Conservation (phyloP, 169 alveolate species). For the Plasmodium falciparum region DNA sequence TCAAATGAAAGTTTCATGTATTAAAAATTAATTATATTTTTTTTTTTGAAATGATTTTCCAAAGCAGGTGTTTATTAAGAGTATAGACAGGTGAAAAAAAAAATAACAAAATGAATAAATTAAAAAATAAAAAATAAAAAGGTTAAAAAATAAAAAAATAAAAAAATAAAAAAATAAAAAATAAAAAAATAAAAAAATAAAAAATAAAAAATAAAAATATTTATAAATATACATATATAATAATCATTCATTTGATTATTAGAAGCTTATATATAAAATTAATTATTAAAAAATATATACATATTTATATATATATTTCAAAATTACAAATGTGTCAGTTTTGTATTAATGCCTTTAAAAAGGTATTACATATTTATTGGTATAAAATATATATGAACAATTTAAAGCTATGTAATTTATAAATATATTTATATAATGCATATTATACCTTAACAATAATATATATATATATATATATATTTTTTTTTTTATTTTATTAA, state of each 20-base stretch:
- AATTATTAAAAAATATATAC: not conserved
- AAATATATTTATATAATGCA: conserved; percentile 5
- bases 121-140: not conserved
- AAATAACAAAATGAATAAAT: conserved; percentile 18
- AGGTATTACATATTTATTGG: too few species aligned
- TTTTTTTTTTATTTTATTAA: not conserved
- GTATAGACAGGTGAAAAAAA: not conserved
- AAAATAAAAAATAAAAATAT: not conserved
- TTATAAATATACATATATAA: not conserved
- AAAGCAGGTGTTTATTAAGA: not conserved
- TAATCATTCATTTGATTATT: not conserved
- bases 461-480: conserved; percentile 4
- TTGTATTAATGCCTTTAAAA: not conserved
- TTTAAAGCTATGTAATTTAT: too few species aligned
- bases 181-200: conserved; percentile 6
- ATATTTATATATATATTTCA: not conserved
- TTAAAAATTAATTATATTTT: not conserved
- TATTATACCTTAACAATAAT: conserved; percentile 3
- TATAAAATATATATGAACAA: too few species aligned
- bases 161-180: not conserved
- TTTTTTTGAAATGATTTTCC: not conserved
- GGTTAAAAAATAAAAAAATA: not conserved
- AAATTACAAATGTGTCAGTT: conserved; percentile 6
- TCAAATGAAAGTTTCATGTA: too few species aligned
- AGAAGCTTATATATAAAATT: not conserved